Evolutionary conservation across 108 stramenopile genomes (phyloP).

Genomic region (Cyclotella kingstonii): DNA sequence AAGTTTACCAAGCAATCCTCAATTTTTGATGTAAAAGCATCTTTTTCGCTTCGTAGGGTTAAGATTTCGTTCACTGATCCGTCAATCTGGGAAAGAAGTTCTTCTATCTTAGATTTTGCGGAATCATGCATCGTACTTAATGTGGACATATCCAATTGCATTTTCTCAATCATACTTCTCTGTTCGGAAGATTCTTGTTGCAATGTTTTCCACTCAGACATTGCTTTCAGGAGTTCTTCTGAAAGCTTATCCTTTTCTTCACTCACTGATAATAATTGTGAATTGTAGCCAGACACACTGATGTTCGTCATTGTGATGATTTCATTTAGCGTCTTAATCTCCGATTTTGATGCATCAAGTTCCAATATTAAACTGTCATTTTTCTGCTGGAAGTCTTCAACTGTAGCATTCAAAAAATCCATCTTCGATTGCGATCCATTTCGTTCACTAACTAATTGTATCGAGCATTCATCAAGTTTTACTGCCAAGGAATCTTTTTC

Average conservation of each 20-base stretch:
- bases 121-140: background rate
- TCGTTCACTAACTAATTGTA: background rate
- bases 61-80: background rate
- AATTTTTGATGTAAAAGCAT: constrained; percentile 3
- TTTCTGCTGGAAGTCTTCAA: background rate
- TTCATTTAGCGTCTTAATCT: background rate
- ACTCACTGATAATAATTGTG: background rate
- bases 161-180: background rate
- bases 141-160: background rate
- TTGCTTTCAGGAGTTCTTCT: background rate
- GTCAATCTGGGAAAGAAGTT: background rate
- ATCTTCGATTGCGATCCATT: background rate
- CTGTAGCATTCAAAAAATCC: background rate
- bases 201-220: background rate
- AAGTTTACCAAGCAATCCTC: constrained; percentile 3
- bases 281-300: too few species aligned
- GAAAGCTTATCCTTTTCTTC: background rate
- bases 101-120: background rate
- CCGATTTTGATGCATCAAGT: background rate
- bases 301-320: too few species aligned
- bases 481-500: constrained; percentile 1
- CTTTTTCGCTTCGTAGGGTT: constrained; percentile 10
- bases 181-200: background rate
- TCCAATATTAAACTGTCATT: background rate
- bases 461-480: constrained; percentile 4